These are phyloP conservation scores for Kodamaea kaohsiungensis DNA, from an alignment of 805 yeast species.

Conservation along the genomic window DNA sequence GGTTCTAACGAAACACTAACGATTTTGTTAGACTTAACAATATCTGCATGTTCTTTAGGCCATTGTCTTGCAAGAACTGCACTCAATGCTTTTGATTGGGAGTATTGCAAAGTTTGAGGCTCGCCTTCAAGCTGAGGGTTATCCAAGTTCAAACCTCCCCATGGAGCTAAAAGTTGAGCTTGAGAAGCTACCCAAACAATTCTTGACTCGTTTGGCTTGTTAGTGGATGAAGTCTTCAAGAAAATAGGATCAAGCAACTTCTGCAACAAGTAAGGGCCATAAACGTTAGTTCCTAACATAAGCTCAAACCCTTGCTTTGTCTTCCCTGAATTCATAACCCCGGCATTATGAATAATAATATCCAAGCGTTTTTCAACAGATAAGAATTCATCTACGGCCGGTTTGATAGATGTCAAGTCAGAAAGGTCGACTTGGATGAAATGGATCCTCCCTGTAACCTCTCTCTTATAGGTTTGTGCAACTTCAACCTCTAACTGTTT, in stretches of 20 bases:
- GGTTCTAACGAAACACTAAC: conserved; percentile 42
- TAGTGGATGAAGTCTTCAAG: conserved; percentile 27
- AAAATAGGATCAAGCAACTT: conserved; percentile 39
- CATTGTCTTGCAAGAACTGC: conserved; percentile 37
- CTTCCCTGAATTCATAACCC: conserved; percentile 32
- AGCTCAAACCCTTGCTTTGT: conserved; percentile 48
- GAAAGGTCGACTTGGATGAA: conserved; percentile 11
- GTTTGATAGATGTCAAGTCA: conserved; percentile 13
- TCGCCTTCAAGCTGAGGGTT: conserved; percentile 16
- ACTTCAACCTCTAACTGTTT: conserved; percentile 23
- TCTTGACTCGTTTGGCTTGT: conserved; percentile 30
- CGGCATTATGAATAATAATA: conserved; percentile 26
- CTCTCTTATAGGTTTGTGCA: conserved; percentile 18
- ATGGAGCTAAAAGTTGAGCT: conserved; percentile 30
- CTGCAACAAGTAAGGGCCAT: conserved; percentile 49
- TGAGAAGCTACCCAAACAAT: conserved; percentile 48
- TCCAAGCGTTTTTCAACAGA: conserved; percentile 15
- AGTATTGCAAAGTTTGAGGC: conserved; percentile 31
- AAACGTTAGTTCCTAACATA: conserved; percentile 47
- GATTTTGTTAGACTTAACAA: conserved; percentile 20
- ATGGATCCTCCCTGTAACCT: conserved; percentile 2
- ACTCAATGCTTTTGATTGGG: conserved; percentile 46
- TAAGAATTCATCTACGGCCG: conserved; percentile 28
- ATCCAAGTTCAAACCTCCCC: conserved; percentile 35
- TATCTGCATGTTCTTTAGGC: conserved; percentile 28